Conservation (phyloP, 345 rosid genomes). For the Erucastrum elatum region DNA sequence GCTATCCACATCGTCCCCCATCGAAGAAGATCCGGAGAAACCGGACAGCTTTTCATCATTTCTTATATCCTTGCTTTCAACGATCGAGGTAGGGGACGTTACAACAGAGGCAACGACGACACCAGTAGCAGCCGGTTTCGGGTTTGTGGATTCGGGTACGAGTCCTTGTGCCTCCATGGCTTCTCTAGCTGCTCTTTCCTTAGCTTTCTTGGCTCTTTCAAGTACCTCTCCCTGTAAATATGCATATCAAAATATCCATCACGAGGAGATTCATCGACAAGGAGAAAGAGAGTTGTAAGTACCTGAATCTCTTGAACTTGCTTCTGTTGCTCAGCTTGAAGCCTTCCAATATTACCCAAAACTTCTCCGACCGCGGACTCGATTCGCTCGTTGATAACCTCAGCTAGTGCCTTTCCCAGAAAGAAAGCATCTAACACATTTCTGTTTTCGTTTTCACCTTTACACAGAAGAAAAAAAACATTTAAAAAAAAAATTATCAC, state of each 20-base stretch:
- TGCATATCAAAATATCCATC: neutral
- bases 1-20: conserved; percentile 1
- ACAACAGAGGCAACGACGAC: conserved; percentile 18
- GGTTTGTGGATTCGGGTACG: conserved; percentile 21
- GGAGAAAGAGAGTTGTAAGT: neutral
- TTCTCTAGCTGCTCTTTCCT: conserved; percentile 79
- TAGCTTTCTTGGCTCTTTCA: conserved; percentile 77
- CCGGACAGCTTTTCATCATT: conserved; percentile 7
- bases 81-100: conserved; percentile 6
- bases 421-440: conserved; percentile 84
- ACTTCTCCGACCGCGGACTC: conserved; percentile 86
- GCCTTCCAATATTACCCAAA: conserved; percentile 63
- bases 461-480: conserved; percentile 12
- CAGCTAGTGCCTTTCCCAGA: conserved; percentile 92
- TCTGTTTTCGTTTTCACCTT: conserved; percentile 69
- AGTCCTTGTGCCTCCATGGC: conserved; percentile 57
- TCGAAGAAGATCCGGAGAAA: conserved; percentile 7
- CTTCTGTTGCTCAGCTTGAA: conserved; percentile 91
- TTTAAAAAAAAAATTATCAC: neutral
- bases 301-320: conserved; percentile 93
- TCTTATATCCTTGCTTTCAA: neutral
- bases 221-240: conserved; percentile 68
- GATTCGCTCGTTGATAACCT: conserved; percentile 74
- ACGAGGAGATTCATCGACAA: neutral
- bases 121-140: neutral